Base-by-base conservation (phyloP, 805 yeast species). In the Metschnikowia baotianmanensis region DNA sequence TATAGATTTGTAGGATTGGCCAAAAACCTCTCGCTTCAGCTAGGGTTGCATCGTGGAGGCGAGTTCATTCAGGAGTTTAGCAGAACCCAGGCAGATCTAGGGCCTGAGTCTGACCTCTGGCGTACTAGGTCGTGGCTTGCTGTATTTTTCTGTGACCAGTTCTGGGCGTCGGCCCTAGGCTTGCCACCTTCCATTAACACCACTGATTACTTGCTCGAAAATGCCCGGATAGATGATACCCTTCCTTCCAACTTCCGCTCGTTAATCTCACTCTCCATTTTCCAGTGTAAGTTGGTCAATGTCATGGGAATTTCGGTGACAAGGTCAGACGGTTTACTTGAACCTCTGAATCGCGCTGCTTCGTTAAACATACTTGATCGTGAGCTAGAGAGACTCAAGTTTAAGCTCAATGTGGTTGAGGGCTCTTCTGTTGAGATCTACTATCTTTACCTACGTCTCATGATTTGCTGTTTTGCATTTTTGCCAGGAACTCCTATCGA, bases 81-180 rank as follows among this genome's bases (percentile, higher is more conserved):
- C 6, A 73, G 97, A 55, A 86, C 91, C 22, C 97, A 90, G 58
- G 93, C 85, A 4, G 77, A 86, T 18, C 71, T 89, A 62, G 74
- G 73, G 4, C 91, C 91, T 0, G 88, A 90, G 62, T 91, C 96
- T 5, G 96, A 87, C 52, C 82, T 81, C 56, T 90, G 96, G 97
- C 75, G 97, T 60, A 88, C 96, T 1, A 71, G 96, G 51, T 79
- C 96, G 1, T 90, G 97, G 97, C 66, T 88, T 21, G 89, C 91
- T 2, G 83, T 86, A 3, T 90, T 85, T 60, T 84, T 89, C 56
- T 74, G 87, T 33, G 96, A 89, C 57, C 95, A 89, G 52, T 84
- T 88, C 56, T 86, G 96, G 93, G 83, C 95, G 4, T 83, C 95
- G 10, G 78, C 82, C 26, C 63, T 89, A 32, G 97, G 97, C 0